phyloP scores from a whole-genome alignment of 2,329 filamentous ascomycete species.

The Chrysosporium queenslandicum region DNA sequence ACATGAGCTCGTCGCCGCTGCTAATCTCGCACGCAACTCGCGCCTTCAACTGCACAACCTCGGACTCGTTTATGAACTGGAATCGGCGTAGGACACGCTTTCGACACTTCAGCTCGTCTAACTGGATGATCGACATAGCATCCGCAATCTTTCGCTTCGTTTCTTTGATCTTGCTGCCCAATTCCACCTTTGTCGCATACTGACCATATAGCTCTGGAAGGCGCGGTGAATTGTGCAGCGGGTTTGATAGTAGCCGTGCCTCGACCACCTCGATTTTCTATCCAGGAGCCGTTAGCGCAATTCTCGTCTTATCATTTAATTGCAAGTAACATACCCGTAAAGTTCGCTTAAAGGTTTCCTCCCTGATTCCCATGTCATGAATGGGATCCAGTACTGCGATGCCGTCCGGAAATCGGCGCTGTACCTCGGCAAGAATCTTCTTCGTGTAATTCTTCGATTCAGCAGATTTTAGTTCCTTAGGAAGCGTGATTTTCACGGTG shows the following conservation, averaged over 20 bases:
- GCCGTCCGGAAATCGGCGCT: conserved; percentile 83
- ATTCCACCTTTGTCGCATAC: conserved; percentile 68
- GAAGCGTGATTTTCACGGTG: conserved; percentile 73
- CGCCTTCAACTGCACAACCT: conserved; percentile 93
- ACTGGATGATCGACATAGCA: conserved; percentile 77
- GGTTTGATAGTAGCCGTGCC: conserved; percentile 76
- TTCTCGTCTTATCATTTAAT: neutral
- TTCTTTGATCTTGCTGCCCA: conserved; percentile 70
- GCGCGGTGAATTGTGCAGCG: conserved; percentile 79
- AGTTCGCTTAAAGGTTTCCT: conserved; percentile 87
- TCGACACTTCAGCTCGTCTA: conserved; percentile 91
- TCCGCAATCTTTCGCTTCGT: conserved; percentile 78
- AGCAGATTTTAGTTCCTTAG: conserved; percentile 59
- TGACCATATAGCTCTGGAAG: conserved; percentile 77
- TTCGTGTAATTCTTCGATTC: conserved; percentile 60
- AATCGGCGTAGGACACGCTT: conserved; percentile 91
- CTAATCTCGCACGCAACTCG: conserved; percentile 97
- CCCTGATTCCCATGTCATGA: conserved; percentile 89
- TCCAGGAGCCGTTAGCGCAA: conserved; percentile 18
- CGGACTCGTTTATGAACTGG: conserved; percentile 88
- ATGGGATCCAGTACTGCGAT: conserved; percentile 82
- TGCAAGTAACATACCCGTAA: conserved; percentile 45
- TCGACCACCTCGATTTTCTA: conserved; percentile 96
- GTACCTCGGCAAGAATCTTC: conserved; percentile 64
- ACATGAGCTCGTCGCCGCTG: conserved; percentile 85